A percentile compares a stretch with the other conserved stretches of the same genome.
phyloP scores from a whole-genome alignment of 148 eudicot species.

The Vaccinium vitisidaea region DNA sequence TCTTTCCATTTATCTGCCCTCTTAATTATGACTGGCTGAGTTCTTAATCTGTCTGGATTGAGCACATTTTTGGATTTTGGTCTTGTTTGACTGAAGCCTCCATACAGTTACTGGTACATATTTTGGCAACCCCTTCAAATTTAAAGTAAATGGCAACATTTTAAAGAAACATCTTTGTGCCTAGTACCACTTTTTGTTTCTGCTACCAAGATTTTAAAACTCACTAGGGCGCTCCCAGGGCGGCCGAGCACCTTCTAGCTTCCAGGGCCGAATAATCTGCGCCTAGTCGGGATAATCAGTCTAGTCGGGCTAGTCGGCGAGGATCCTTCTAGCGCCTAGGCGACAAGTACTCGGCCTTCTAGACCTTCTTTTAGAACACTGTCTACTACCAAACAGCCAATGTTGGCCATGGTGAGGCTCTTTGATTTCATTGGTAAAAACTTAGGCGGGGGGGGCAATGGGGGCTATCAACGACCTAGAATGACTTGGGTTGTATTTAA shows the following conservation, averaged over 20 bases:
- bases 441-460: not conserved
- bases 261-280: too few relatives aligned
- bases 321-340: too few relatives aligned
- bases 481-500: constrained; percentile 1
- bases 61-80: not conserved
- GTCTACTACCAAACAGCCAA: not conserved
- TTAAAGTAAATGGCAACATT: not conserved
- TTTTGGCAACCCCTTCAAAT: not conserved
- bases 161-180: not conserved
- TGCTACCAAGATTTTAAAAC: not conserved
- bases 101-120: not conserved
- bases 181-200: not conserved
- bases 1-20: not conserved
- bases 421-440: not conserved
- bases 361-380: too few relatives aligned
- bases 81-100: not conserved
- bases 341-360: too few relatives aligned
- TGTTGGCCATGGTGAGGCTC: not conserved
- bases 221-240: too few relatives aligned
- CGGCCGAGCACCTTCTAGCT: too few relatives aligned
- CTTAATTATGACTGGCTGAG: not conserved
- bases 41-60: not conserved
- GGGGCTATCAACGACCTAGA: not conserved
- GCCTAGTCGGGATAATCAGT: too few relatives aligned
- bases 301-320: too few relatives aligned